Evolutionary conservation across 2,329 filamentous ascomycete genomes (phyloP).

Genomic region (Corynespora cassiicola): DNA sequence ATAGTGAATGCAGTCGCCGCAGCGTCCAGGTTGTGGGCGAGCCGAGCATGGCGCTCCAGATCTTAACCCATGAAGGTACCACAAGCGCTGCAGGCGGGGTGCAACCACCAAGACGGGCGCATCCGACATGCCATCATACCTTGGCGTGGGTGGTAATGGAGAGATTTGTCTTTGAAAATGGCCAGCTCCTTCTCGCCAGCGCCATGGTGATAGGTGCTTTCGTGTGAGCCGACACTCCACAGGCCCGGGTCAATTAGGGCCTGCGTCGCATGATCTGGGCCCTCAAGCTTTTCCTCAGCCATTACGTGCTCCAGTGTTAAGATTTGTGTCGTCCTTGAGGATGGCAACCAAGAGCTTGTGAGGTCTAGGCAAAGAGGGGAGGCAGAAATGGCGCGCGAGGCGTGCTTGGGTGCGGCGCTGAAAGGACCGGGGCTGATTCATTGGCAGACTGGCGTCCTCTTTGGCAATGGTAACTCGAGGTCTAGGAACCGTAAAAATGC

Average conservation of each 20-base stretch:
- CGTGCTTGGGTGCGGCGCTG: slow-evolving; percentile 18
- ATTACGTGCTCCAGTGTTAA: slow-evolving; percentile 23
- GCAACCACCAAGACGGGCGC: slow-evolving; percentile 6
- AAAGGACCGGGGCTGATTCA: slow-evolving; percentile 10
- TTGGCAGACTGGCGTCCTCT: slow-evolving; percentile 12
- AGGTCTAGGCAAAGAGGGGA: slow-evolving; percentile 31
- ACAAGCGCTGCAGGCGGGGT: slow-evolving; percentile 5
- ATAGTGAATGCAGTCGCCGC: slow-evolving; percentile 7
- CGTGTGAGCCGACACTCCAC: slow-evolving; percentile 1
- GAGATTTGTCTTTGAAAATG: not conserved
- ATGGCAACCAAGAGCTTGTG: slow-evolving; percentile 32
- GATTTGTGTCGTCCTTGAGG: slow-evolving; percentile 25
- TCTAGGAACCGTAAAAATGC: slow-evolving; percentile 5
- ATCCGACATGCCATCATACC: slow-evolving; percentile 7
- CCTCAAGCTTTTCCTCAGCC: slow-evolving; percentile 13
- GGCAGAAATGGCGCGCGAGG: slow-evolving; percentile 21
- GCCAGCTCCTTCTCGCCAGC: slow-evolving; percentile 2
- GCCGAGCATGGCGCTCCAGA: slow-evolving; percentile 2
- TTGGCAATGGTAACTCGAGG: not conserved
- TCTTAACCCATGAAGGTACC: slow-evolving; percentile 4
- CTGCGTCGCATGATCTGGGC: slow-evolving; percentile 10
- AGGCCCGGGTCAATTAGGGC: slow-evolving; percentile 1
- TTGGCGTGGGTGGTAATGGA: slow-evolving; percentile 11
- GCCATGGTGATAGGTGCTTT: slow-evolving; percentile 10
- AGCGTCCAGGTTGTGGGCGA: slow-evolving; percentile 6